A percentile compares a stretch with the other conserved stretches of the same genome.
phyloP scores from a whole-genome alignment of 1,284 basidiomycete genomes.

The Leccinum pachyderme region DNA sequence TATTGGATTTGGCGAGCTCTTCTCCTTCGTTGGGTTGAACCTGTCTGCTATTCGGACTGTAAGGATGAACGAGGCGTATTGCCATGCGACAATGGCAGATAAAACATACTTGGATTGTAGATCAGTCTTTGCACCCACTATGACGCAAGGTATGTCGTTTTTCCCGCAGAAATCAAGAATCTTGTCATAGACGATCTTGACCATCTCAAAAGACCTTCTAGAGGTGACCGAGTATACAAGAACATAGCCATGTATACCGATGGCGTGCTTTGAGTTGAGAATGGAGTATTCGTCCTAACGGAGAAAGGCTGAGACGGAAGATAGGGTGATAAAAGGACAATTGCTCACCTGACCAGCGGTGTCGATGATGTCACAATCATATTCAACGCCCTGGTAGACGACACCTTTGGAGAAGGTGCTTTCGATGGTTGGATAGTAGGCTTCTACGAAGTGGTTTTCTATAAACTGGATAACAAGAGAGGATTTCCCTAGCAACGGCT shows the following conservation, averaged over 20 bases:
- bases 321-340: background rate
- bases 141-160: slow-evolving; percentile 89
- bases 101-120: slow-evolving; percentile 64
- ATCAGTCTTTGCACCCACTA: slow-evolving; percentile 96
- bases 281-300: slow-evolving; percentile 79
- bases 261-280: slow-evolving; percentile 77
- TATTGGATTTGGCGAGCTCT: slow-evolving; percentile 69
- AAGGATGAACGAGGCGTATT: slow-evolving; percentile 22
- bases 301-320: background rate
- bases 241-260: slow-evolving; percentile 84
- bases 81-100: slow-evolving; percentile 10
- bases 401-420: slow-evolving; percentile 84
- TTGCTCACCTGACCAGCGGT: slow-evolving; percentile 84
- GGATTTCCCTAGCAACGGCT: slow-evolving; percentile 61
- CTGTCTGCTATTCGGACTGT: slow-evolving; percentile 55
- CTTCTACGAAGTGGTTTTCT: slow-evolving; percentile 69
- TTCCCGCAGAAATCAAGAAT: slow-evolving; percentile 94
- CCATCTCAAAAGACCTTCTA: slow-evolving; percentile 93
- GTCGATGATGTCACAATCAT: slow-evolving; percentile 97
- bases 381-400: slow-evolving; percentile 81
- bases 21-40: slow-evolving; percentile 76
- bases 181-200: slow-evolving; percentile 95
- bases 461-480: slow-evolving; percentile 76
- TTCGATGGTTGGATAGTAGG: slow-evolving; percentile 96
- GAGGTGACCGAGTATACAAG: slow-evolving; percentile 96